A percentile compares a stretch with the other conserved stretches of the same genome.
Conservation (phyloP, 1,139 yeast species). For the Kluyveromyces sp. region DNA sequence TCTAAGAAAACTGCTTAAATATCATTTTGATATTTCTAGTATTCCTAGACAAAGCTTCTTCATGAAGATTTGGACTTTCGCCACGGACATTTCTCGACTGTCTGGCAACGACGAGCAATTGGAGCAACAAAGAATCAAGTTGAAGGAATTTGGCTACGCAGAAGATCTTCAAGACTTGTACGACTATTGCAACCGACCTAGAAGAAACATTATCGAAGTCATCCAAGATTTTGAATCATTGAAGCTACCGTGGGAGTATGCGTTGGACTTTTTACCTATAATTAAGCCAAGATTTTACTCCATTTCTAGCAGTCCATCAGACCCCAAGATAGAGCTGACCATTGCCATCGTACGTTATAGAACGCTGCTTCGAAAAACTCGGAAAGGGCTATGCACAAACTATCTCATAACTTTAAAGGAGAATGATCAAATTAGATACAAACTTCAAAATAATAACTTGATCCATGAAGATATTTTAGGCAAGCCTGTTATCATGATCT, state of each 20-base stretch:
- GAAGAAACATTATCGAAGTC: slow-evolving; percentile 80
- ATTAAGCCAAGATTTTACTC: slow-evolving; percentile 79
- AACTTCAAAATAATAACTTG: slow-evolving; percentile 46
- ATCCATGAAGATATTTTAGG: slow-evolving; percentile 20
- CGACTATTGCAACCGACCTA: slow-evolving; percentile 85
- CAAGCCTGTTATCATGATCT: slow-evolving; percentile 61
- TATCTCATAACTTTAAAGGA: slow-evolving; percentile 52
- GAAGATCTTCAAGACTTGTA: slow-evolving; percentile 73
- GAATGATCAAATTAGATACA: slow-evolving; percentile 49
- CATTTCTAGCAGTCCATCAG: slow-evolving; percentile 57
- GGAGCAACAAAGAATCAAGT: slow-evolving; percentile 64
- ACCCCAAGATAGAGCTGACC: slow-evolving; percentile 40
- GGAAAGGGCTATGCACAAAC: slow-evolving; percentile 79
- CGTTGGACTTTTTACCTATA: slow-evolving; percentile 70
- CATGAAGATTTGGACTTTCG: slow-evolving; percentile 61
- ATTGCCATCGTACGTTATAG: slow-evolving; percentile 82
- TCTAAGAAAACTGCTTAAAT: slow-evolving; percentile 60
- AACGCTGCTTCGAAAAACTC: slow-evolving; percentile 66
- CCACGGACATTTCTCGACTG: slow-evolving; percentile 37
- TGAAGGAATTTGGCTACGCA: slow-evolving; percentile 66
- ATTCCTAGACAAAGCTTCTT: slow-evolving; percentile 85
- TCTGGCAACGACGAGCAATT: slow-evolving; percentile 27
- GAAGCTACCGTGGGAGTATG: slow-evolving; percentile 62
- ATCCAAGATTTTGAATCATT: slow-evolving; percentile 72
- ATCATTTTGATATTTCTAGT: slow-evolving; percentile 74